Evolutionary conservation across 176 grass and related monocot species (phyloP).

Genomic region (Miscanthus lutarioriparius): DNA sequence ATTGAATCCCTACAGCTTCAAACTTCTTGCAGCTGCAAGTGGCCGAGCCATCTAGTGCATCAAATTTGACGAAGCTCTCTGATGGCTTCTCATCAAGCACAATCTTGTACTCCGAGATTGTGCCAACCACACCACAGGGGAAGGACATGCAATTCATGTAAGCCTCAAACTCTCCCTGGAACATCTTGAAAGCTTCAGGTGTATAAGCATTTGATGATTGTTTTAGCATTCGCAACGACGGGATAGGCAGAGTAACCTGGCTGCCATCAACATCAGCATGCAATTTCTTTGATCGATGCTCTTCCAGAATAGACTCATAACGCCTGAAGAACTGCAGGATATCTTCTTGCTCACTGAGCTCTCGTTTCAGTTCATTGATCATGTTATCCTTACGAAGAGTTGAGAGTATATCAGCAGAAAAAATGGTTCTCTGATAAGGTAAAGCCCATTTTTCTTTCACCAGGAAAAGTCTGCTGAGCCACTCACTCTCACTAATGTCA

Average conservation of each 20-base stretch:
- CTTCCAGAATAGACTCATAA: constrained; percentile 71
- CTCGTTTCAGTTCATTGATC: constrained; percentile 56
- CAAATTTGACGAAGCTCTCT: constrained; percentile 65
- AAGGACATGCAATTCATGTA: constrained; percentile 89
- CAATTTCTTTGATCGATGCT: constrained; percentile 69
- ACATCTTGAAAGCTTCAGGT: constrained; percentile 77
- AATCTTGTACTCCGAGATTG: constrained; percentile 71
- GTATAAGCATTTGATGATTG: constrained; percentile 79
- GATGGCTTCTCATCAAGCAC: constrained; percentile 69
- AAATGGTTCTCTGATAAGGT: constrained; percentile 58
- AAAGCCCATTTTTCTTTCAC: constrained; percentile 84
- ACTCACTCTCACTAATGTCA: constrained; percentile 62
- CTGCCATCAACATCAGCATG: constrained; percentile 58
- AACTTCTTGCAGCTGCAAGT: constrained; percentile 85
- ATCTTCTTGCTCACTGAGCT: constrained; percentile 74
- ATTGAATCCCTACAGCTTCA: constrained; percentile 77
- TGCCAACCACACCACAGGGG: constrained; percentile 52
- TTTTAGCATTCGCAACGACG: constrained; percentile 68
- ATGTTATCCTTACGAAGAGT: constrained; percentile 78
- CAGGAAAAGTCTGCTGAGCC: constrained; percentile 54
- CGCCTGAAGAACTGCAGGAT: constrained; percentile 68
- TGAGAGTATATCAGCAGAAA: constrained; percentile 73
- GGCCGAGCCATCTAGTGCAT: constrained; percentile 67
- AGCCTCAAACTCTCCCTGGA: constrained; percentile 83
- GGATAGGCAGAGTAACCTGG: constrained; percentile 64